These are phyloP conservation scores for Aspergillus sp. DNA, from an alignment of 2,329 filamentous ascomycete genomes.

Conservation along the genomic window DNA sequence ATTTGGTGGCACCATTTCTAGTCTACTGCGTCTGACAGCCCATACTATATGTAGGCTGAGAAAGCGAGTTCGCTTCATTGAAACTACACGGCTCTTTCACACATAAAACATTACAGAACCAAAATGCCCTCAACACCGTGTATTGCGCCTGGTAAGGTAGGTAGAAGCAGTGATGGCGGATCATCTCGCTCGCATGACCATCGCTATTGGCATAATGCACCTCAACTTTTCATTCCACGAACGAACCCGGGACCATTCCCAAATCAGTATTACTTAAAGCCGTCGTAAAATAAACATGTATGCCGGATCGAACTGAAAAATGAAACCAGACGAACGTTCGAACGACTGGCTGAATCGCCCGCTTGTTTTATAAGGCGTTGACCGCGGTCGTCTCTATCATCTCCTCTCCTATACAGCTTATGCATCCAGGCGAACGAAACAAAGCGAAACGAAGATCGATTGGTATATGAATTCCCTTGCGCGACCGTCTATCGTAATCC, in stretches of 20 bases:
- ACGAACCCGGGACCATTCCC: neutral
- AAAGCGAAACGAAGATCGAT: neutral
- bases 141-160: neutral
- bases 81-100: neutral
- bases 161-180: neutral
- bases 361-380: constrained; percentile 5
- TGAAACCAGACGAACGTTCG: neutral
- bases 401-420: constrained; percentile 3
- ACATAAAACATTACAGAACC: neutral
- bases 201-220: neutral
- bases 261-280: constrained; percentile 18
- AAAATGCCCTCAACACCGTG: neutral
- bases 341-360: no score
- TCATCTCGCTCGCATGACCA: neutral
- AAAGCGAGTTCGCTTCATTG: neutral
- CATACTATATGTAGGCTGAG: neutral
- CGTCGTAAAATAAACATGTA: constrained; percentile 20
- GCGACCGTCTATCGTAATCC: constrained; percentile 30
- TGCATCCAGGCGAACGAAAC: constrained; percentile 6
- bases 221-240: constrained; percentile 9
- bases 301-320: constrained; percentile 20
- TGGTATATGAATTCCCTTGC: constrained; percentile 18
- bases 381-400: constrained; percentile 3
- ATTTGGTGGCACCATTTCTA: neutral
- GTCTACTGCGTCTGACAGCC: neutral